Evolutionary conservation across 1,284 basidiomycete species (phyloP).

Genomic region (Boletus albobrunnescens): DNA sequence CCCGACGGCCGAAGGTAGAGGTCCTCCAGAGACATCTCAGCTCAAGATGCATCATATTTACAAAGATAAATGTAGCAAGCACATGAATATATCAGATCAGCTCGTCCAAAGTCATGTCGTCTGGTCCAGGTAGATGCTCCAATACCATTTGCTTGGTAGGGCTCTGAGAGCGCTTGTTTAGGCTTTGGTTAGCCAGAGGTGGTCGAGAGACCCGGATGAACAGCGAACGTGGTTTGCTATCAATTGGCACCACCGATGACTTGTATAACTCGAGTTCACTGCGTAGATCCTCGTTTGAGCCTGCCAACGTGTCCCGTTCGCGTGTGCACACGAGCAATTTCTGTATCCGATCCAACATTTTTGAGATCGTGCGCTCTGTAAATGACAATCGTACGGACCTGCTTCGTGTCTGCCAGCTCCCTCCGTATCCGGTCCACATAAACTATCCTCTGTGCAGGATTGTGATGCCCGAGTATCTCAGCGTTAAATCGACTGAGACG

Average conservation of each 20-base stretch:
- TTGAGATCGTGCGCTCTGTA: neutral
- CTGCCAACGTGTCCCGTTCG: constrained; percentile 49
- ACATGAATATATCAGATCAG: constrained; percentile 34
- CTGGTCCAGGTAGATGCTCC: constrained; percentile 34
- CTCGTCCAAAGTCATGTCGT: constrained; percentile 60
- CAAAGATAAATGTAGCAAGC: constrained; percentile 16
- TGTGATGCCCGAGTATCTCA: constrained; percentile 68
- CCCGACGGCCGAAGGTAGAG: too few relatives aligned
- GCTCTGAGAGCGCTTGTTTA: constrained; percentile 31
- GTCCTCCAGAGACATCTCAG: too few relatives aligned
- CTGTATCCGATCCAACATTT: constrained; percentile 33
- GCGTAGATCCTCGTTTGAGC: constrained; percentile 50
- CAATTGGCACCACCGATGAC: constrained; percentile 55
- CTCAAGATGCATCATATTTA: neutral
- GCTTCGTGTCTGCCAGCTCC: constrained; percentile 67
- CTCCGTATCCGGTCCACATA: constrained; percentile 70
- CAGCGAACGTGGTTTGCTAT: constrained; percentile 56
- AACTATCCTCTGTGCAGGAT: constrained; percentile 69
- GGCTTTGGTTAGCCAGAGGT: constrained; percentile 47
- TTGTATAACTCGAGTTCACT: constrained; percentile 69
- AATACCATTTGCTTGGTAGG: constrained; percentile 16
- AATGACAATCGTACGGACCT: constrained; percentile 40
- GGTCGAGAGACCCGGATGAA: constrained; percentile 59
- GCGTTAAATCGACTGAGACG: constrained; percentile 71
- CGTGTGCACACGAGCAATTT: constrained; percentile 51